Base-by-base conservation (phyloP, 2,329 filamentous ascomycete species). In the Didymella pinodella region DNA sequence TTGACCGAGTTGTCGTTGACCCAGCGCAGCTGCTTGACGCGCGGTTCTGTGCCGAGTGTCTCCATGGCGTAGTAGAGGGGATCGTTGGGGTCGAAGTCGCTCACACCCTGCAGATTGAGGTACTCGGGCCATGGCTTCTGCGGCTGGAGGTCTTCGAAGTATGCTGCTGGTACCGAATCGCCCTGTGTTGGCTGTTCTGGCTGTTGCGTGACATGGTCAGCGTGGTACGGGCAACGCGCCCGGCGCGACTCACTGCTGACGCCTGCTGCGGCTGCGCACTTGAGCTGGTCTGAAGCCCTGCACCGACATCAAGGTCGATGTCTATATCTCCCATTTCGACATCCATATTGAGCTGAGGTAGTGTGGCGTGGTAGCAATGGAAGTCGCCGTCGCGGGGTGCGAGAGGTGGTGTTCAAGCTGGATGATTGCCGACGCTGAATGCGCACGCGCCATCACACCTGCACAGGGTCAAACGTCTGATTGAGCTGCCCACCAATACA, bases 1-100 rank as follows among this genome's bases (percentile, higher is more conserved):
- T 98, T 98, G 62, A 92, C 92, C 0, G 92, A 94, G 7, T 87
- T 88, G 77, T 99, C 95, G 75, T 98, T 92, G 65, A 99, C 92
- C 95, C 95, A 99, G 79, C 98, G 93, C 63, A 97, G 83, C 61
- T 70, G 65, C 48, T 73, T 73, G 41, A 72, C 86, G 84, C 55
- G 85, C 81, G 56, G 88, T 81, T 51, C 80, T 72, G 54, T 83
- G 81, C 79, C 70, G 22, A 85, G 92, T 75, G 95, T 86, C 63
- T 91, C 84, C 47, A 82, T 78, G 8, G 92, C 86, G 69, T 93
- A 97, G 59, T 85, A 82, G 67, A 90, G 89, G 68, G 98, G 89
- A 64, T 97, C 88, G 54, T 87, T 84, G 28, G 93, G 93, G 31
- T 90, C 91, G 73, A 98, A 82, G 43, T 89, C 87, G 71, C 96